Base-by-base conservation (phyloP, 2,329 filamentous ascomycete species). In the Verticillium dahliae region DNA sequence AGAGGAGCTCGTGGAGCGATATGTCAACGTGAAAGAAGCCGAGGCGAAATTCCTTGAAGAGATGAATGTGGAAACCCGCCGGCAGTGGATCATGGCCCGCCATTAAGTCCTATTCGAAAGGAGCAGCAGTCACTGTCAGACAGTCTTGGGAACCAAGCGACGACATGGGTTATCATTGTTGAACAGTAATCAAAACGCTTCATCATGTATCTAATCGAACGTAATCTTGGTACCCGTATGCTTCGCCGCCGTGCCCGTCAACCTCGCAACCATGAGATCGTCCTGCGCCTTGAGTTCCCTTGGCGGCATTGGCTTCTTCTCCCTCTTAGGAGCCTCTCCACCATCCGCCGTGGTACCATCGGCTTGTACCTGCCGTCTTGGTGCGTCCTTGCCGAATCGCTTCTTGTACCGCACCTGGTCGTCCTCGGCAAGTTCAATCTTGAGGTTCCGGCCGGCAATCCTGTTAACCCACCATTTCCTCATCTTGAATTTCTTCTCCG, bases 371-470 rank as follows among this genome's bases (percentile, higher is more conserved):
- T 31, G 58, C 58, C 58, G 68, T 67, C 76, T 78, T 22, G 78
- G 80, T 37, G 81, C 83, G 50, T 88, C 88, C 74, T 93, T 94
- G 66, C 91, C 90, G 71, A 90, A 98, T 1, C 95, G 86, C 81
- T 98, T 99, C 80, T 94, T 94, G 76, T 99, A 99, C 62, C 95
- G 81, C 38, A 86, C 86, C 68, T 91, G 87, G 62, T 93, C 87
- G 74, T 98, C 95, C 77, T 99, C 95, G 22, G 95, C 95, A 69
- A 94, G 92, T 74, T 99, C 94, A 73, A 95, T 87, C 72, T 94
- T 91, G 67, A 99, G 81, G 65, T 87, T 83, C 35, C 95, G 85
- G 34, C 93, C 92, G 59, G 90, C 80, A 61, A 97, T 83, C 69
- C 87, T 85, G 76, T 96, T 96, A 66, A 97, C 88, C 84, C 92